Conservation (phyloP, 768 basidiomycete genomes). For the Kwoniella heveanensis region DNA sequence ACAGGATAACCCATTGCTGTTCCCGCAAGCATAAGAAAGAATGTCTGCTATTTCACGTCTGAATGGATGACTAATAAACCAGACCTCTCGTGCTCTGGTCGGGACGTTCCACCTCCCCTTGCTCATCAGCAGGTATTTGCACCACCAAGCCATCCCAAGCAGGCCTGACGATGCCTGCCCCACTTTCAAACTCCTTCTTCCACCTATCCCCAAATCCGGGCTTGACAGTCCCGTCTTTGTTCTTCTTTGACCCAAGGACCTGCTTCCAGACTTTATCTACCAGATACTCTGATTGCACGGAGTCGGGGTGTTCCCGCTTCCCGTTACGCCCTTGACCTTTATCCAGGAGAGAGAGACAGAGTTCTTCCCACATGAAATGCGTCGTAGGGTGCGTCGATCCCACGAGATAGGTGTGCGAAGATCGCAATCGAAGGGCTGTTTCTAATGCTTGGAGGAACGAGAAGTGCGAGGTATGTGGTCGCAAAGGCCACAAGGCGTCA, state of each 20-base stretch:
- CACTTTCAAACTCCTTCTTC: constrained; percentile 60
- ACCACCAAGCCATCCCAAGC: constrained; percentile 74
- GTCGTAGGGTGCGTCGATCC: constrained; percentile 77
- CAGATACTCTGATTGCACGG: constrained; percentile 56
- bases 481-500: constrained; percentile 69
- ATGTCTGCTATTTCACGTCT: too few relatives aligned
- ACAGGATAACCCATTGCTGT: too few relatives aligned
- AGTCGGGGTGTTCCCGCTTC: constrained; percentile 42
- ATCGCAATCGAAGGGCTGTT: constrained; percentile 64
- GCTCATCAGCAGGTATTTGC: constrained; percentile 52
- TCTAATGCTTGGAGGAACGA: constrained; percentile 68
- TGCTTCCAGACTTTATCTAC: constrained; percentile 62
- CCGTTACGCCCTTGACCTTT: constrained; percentile 45
- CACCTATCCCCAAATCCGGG: constrained; percentile 60
- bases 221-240: constrained; percentile 46
- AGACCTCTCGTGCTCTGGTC: constrained; percentile 23
- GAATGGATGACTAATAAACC: constrained; percentile 20
- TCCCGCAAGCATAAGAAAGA: not conserved
- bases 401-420: constrained; percentile 68
- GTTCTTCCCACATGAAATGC: constrained; percentile 74
- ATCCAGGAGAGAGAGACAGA: constrained; percentile 61
- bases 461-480: constrained; percentile 74
- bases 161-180: constrained; percentile 62
- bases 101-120: constrained; percentile 5
- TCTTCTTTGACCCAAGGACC: constrained; percentile 24